phyloP scores from a whole-genome alignment of 23 red algal genomes.

The Gracilaria vermiculophylla region DNA sequence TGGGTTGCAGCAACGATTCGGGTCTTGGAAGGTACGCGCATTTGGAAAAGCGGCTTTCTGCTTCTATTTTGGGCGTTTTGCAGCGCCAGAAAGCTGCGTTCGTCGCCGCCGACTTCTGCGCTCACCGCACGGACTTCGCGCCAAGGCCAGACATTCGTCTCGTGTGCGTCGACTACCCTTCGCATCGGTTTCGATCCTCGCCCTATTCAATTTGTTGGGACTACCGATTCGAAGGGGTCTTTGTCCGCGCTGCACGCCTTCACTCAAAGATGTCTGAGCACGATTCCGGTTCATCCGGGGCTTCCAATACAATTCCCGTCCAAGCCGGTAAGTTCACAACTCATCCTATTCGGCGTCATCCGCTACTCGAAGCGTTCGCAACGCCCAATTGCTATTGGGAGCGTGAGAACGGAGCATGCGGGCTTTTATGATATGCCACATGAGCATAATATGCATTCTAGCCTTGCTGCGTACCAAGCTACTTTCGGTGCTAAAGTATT shows the following conservation, averaged over 20 bases:
- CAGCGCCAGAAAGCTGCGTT: neutral
- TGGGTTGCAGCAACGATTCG: neutral
- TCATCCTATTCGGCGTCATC: neutral
- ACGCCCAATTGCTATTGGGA: neutral
- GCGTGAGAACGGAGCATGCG: neutral
- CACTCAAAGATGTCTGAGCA: slow-evolving; percentile 59
- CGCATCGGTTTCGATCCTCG: neutral
- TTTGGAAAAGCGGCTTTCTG: neutral
- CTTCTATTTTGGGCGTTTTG: neutral
- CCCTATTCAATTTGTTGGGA: neutral
- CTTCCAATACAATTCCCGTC: slow-evolving; percentile 87
- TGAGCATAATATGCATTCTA: neutral
- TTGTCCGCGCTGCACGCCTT: neutral
- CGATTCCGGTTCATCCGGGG: slow-evolving; percentile 87
- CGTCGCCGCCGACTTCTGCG: neutral
- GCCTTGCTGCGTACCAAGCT: neutral
- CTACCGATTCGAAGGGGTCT: slow-evolving; percentile 12
- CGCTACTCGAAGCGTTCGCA: neutral
- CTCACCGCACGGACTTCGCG: neutral
- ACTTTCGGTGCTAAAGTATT: neutral
- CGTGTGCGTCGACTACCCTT: neutral
- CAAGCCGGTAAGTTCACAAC: slow-evolving; percentile 77
- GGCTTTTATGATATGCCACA: neutral
- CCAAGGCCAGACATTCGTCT: neutral
- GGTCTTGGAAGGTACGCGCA: neutral